Conservation (phyloP, 257 asterid genomes). For the Pogostemon cablin region DNA sequence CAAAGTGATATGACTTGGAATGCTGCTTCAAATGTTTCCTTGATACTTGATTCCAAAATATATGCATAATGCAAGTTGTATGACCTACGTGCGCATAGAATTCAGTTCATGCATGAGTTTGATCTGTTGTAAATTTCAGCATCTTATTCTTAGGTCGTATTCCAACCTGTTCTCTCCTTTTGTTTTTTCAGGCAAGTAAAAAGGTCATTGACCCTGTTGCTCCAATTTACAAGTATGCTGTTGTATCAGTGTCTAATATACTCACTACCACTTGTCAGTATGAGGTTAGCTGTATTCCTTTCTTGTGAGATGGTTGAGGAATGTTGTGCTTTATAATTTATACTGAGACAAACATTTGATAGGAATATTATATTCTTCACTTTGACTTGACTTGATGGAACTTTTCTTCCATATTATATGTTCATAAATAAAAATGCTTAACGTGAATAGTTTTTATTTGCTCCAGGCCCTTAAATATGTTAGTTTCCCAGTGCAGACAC, state of each 20-base stretch:
- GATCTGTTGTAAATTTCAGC: slow-evolving; percentile 24
- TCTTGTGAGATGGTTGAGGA: slow-evolving; percentile 17
- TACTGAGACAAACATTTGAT: slow-evolving; percentile 10
- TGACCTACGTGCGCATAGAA: slow-evolving; percentile 1
- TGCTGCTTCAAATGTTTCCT: neutral
- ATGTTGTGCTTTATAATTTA: slow-evolving; percentile 9
- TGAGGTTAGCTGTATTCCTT: slow-evolving; percentile 59
- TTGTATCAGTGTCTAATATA: slow-evolving; percentile 87
- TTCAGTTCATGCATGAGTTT: slow-evolving; percentile 21
- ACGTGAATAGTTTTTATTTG: slow-evolving; percentile 30
- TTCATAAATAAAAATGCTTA: slow-evolving; percentile 29
- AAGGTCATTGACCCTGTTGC: slow-evolving; percentile 91
- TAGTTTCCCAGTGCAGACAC: slow-evolving; percentile 96
- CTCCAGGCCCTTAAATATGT: slow-evolving; percentile 98
- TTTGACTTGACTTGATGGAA: slow-evolving; percentile 8
- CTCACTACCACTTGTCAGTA: slow-evolving; percentile 97
- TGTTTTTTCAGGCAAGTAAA: slow-evolving; percentile 62
- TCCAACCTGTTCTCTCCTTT: slow-evolving; percentile 7
- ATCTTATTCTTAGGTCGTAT: slow-evolving; percentile 25
- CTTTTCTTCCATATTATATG: slow-evolving; percentile 2
- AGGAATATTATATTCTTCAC: slow-evolving; percentile 7
- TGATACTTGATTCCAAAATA: neutral
- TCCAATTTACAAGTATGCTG: slow-evolving; percentile 85
- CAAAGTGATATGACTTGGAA: neutral
- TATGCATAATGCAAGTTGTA: slow-evolving; percentile 5